Base-by-base conservation (phyloP, 1,139 yeast genomes). In the Zygosaccharomyces pseudobailii region DNA sequence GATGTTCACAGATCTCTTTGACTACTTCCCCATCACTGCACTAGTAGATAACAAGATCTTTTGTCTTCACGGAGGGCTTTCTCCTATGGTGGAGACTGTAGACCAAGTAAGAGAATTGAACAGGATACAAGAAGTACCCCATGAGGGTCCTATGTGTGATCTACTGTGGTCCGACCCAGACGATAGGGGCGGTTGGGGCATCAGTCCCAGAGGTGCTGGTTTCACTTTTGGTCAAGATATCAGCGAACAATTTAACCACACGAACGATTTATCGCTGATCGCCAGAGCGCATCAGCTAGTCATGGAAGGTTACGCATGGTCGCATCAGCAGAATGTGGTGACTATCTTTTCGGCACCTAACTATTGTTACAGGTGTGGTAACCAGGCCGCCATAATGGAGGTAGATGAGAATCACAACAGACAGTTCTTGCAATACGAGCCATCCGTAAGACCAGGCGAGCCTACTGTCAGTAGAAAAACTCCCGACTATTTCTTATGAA, bases 371-470 rank as follows among this genome's bases (percentile, higher is more conserved):
- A 76, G 97, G 71, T 92, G 98, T 73, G 98, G 98, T 62, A 92
- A 92, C 72, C 97, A 90, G 71, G 98, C 98, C 31, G 97, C 98
- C 38, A 89, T 92, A 58, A 89, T 92, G 96, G 97, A 92, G 71
- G 96, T 92, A 54, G 97, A 90, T 69, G 98, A 88, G 70, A 83
- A 82, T 64, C 89, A 84, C 69, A 80, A 82, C 66, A 81, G 92
- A 73, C 94, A 89, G 66, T 89, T 89, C 69, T 73, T 89, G 68
- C 97, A 89, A 68, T 89, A 89, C 66, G 97, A 89, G 68, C 97
- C 97, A 43, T 81, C 90, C 42, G 89, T 90, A 50, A 82, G 97
- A 71, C 95, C 96, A 23, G 97, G 97, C 48, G 96, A 89, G 68
- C 96, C 97, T 48, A 85, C 95, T 5, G 96, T 89, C 27, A 87